Conservation (phyloP, 805 yeast genomes). For the Monosporozyma aquatica region DNA sequence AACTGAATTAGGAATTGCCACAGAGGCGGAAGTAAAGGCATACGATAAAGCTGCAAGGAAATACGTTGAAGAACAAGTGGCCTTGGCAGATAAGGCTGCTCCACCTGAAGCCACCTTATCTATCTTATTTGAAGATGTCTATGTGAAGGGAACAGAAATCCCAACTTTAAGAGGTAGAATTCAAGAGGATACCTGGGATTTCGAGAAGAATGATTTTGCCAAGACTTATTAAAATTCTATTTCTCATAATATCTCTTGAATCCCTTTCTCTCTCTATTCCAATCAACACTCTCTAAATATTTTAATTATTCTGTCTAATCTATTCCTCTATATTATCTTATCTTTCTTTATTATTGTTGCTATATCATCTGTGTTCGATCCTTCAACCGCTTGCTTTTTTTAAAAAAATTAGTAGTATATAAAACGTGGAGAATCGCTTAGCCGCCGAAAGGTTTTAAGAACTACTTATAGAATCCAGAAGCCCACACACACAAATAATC, state of each 20-base stretch:
- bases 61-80: constrained; percentile 89
- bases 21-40: constrained; percentile 89
- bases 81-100: constrained; percentile 86
- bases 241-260: too few species aligned
- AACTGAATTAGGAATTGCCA: constrained; percentile 72
- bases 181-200: constrained; percentile 90
- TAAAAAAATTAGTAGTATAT: too few species aligned
- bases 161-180: constrained; percentile 94
- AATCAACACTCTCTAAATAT: not conserved
- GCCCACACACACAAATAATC: too few species aligned
- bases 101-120: constrained; percentile 95
- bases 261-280: too few species aligned
- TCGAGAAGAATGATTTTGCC: constrained; percentile 40
- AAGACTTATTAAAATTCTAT: constrained; percentile 4
- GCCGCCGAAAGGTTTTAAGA: not conserved
- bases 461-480: too few species aligned
- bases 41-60: constrained; percentile 95
- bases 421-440: not conserved
- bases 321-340: not conserved
- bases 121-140: constrained; percentile 92
- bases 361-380: too few species aligned
- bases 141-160: constrained; percentile 88
- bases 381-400: too few species aligned
- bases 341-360: not conserved
- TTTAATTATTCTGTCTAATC: not conserved